Conservation (phyloP, 2,329 filamentous ascomycete genomes). For the Dothistroma pini region DNA sequence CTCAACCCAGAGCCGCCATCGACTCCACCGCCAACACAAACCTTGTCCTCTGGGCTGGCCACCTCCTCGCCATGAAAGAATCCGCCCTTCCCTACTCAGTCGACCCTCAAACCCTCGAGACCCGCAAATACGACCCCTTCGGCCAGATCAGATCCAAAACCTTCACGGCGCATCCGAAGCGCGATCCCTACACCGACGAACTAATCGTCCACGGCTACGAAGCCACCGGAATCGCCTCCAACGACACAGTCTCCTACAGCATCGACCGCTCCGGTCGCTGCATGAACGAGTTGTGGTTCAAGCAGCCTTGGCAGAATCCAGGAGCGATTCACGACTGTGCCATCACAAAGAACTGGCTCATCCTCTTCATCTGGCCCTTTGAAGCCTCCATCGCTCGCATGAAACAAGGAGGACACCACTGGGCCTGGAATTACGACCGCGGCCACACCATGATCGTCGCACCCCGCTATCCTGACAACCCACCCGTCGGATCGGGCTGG, state of each 20-base stretch:
- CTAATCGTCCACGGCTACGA: slow-evolving; percentile 43
- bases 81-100: slow-evolving; percentile 40
- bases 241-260: slow-evolving; percentile 41
- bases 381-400: slow-evolving; percentile 36
- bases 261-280: slow-evolving; percentile 39
- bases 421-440: slow-evolving; percentile 35
- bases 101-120: slow-evolving; percentile 41
- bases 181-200: slow-evolving; percentile 43
- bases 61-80: slow-evolving; percentile 54
- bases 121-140: slow-evolving; percentile 40
- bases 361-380: slow-evolving; percentile 39
- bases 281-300: slow-evolving; percentile 41
- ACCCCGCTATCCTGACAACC: slow-evolving; percentile 20
- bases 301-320: slow-evolving; percentile 34
- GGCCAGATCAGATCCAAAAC: slow-evolving; percentile 40
- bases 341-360: slow-evolving; percentile 39
- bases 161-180: slow-evolving; percentile 46
- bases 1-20: slow-evolving; percentile 35
- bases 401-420: slow-evolving; percentile 40
- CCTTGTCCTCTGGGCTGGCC: slow-evolving; percentile 55
- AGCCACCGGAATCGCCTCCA: slow-evolving; percentile 35
- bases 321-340: slow-evolving; percentile 42
- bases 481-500: slow-evolving; percentile 18
- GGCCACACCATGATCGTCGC: slow-evolving; percentile 28
- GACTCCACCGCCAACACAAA: slow-evolving; percentile 59